Percentiles rank a stretch among this genome's conserved stretches.
Conservation (phyloP, 2,329 filamentous ascomycete genomes). For the Aspergillus japonicus region DNA sequence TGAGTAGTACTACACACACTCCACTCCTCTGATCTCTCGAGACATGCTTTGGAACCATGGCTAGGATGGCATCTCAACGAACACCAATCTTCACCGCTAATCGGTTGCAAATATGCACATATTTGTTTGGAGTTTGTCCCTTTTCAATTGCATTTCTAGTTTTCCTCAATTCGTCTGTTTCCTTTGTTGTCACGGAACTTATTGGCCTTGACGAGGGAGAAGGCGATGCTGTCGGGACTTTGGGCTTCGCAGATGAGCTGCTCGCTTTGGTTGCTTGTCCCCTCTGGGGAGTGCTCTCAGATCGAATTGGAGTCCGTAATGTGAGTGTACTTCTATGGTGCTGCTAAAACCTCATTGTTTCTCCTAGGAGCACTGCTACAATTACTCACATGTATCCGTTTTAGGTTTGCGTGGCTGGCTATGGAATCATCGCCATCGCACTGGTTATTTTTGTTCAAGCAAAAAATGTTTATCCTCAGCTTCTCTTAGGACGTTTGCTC, state of each 20-base stretch:
- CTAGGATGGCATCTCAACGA: constrained; percentile 29
- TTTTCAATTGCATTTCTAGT: constrained; percentile 67
- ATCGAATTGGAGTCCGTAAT: constrained; percentile 49
- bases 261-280: constrained; percentile 51
- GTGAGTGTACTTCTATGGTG: constrained; percentile 31
- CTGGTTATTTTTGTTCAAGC: constrained; percentile 82
- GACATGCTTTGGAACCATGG: background rate
- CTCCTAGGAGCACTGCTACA: background rate
- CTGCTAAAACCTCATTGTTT: background rate
- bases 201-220: constrained; percentile 56
- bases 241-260: constrained; percentile 52
- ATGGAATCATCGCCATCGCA: constrained; percentile 73
- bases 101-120: constrained; percentile 57
- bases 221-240: constrained; percentile 59
- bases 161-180: constrained; percentile 64
- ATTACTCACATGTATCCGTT: constrained; percentile 3
- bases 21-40: background rate
- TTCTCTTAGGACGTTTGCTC: constrained; percentile 77
- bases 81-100: constrained; percentile 54
- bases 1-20: background rate
- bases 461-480: constrained; percentile 80
- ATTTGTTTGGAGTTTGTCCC: constrained; percentile 61
- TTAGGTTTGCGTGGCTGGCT: constrained; percentile 67
- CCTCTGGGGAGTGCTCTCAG: constrained; percentile 50
- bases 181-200: constrained; percentile 64